Base-by-base conservation (phyloP, 2,329 filamentous ascomycete genomes). In the Tolypocladium ovalisporum region DNA sequence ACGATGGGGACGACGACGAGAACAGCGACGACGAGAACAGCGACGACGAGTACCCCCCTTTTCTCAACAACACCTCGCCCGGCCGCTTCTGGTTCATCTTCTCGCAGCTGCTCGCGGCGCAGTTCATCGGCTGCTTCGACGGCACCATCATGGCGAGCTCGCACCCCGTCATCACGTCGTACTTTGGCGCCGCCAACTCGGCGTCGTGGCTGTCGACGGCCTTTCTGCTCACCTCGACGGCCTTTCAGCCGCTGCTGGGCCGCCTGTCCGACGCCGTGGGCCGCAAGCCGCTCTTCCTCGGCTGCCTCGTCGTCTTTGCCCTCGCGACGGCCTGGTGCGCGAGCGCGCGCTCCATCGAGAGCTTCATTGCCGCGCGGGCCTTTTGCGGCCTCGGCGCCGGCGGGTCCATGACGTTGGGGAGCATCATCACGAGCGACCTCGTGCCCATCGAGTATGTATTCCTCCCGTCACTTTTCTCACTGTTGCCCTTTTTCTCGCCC, bases 161-260 rank as follows among this genome's bases (percentile, higher is more conserved):
- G 47, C 89, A 94, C 69, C 88, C 89, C 0, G 87, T 89, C 58
- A 90, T 93, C 60, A 91, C 88, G 0, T 90, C 87, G 0, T 84
- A 92, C 69, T 93, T 93, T 70, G 75, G 85, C 60, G 82, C 87
- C 54, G 88, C 88, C 36, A 90, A 93, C 69, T 84, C 84, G 52
- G 89, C 89, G 3, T 90, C 88, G 2, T 94, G 89, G 89, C 77
- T 93, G 5, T 90, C 88, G 1, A 93, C 89, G 0, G 83, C 87
- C 0, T 93, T 91, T 62, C 72, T 93, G 39, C 77, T 94, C 40
- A 90, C 89, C 0, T 88, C 84, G 4, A 91, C 88, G 1, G 83
- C 86, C 29, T 86, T 90, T 58, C 86, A 91, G 70, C 88, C 89
- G 0, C 73, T 93, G 1, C 82, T 89, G 61, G 89, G 88, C 3